Evolutionary conservation across 2,329 filamentous ascomycete genomes (phyloP).

Genomic region (Hyphodiscus sp.): DNA sequence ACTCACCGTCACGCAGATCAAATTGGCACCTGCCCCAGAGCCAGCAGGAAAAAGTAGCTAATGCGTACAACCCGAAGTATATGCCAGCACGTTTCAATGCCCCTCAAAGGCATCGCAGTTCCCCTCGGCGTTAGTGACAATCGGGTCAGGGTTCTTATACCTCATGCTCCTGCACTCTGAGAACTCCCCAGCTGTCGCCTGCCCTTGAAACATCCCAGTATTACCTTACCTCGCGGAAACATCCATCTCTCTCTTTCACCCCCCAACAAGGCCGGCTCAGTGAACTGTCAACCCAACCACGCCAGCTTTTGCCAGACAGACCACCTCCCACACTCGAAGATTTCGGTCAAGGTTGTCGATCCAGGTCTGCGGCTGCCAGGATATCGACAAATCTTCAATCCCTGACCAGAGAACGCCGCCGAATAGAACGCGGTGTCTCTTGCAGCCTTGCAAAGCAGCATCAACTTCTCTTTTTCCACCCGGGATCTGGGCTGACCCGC

Average conservation of each 20-base stretch:
- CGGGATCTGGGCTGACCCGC: background rate
- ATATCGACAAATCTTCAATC: background rate
- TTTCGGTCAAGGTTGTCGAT: background rate
- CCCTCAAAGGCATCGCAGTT: background rate
- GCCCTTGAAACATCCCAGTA: background rate
- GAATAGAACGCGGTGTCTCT: background rate
- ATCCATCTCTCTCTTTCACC: too few relatives aligned
- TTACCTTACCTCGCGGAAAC: too few relatives aligned
- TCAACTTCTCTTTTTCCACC: background rate
- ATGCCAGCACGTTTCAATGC: background rate
- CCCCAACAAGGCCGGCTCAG: too few relatives aligned
- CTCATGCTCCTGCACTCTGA: background rate
- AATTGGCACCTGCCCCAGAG: slow-evolving; percentile 4
- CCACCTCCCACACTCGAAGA: background rate
- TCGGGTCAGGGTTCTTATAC: background rate
- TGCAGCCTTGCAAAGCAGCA: background rate
- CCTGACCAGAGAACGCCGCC: background rate
- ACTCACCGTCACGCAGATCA: slow-evolving; percentile 17
- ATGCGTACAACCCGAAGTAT: slow-evolving; percentile 6
- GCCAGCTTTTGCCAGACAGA: background rate
- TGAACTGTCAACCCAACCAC: background rate
- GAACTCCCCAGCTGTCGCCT: background rate
- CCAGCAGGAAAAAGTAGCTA: slow-evolving; percentile 3
- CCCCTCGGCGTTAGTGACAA: background rate
- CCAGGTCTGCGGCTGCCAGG: background rate